Conservation (phyloP, 129 eudicot genomes). For the Chrysanthemum seticuspe region DNA sequence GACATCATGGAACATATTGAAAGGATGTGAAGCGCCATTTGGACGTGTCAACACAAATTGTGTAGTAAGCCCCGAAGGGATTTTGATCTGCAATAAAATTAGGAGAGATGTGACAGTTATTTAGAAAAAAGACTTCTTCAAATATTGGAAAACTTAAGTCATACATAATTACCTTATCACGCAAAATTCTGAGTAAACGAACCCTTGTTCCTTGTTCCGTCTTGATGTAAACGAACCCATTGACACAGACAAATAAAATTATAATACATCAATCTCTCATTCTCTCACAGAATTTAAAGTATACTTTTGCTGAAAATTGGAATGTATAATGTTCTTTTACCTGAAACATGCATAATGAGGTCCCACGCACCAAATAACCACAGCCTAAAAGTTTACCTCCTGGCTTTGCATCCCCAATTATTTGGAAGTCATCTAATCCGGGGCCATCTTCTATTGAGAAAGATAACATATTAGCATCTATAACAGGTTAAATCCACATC, state of each 20-base stretch:
- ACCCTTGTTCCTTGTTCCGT: slow-evolving; percentile 84
- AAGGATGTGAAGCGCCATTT: slow-evolving; percentile 77
- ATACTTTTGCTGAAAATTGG: neutral
- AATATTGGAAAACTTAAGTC: too few relatives aligned
- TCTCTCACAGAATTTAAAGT: too few relatives aligned
- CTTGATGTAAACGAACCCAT: slow-evolving; percentile 98
- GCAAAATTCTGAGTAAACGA: too few relatives aligned
- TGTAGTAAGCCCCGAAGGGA: slow-evolving; percentile 70
- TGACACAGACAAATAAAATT: slow-evolving; percentile 26
- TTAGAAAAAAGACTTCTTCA: neutral
- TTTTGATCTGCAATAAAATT: slow-evolving; percentile 64
- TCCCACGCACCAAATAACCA: slow-evolving; percentile 88
- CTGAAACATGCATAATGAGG: slow-evolving; percentile 95
- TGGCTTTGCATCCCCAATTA: slow-evolving; percentile 84
- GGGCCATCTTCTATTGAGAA: slow-evolving; percentile 60
- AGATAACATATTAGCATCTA: slow-evolving; percentile 10
- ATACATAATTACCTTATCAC: too few relatives aligned
- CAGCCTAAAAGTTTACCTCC: slow-evolving; percentile 77
- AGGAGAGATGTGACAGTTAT: neutral
- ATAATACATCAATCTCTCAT: neutral
- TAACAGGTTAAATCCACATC: neutral
- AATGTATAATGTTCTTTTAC: slow-evolving; percentile 28
- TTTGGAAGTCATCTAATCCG: slow-evolving; percentile 85
- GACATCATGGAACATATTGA: slow-evolving; percentile 57
- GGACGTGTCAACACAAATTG: slow-evolving; percentile 75